A percentile compares a stretch with the other conserved stretches of the same genome.
These are phyloP conservation scores for Tolypocladium tropicale DNA, from an alignment of 2,329 filamentous ascomycete genomes.

Conservation along the genomic window DNA sequence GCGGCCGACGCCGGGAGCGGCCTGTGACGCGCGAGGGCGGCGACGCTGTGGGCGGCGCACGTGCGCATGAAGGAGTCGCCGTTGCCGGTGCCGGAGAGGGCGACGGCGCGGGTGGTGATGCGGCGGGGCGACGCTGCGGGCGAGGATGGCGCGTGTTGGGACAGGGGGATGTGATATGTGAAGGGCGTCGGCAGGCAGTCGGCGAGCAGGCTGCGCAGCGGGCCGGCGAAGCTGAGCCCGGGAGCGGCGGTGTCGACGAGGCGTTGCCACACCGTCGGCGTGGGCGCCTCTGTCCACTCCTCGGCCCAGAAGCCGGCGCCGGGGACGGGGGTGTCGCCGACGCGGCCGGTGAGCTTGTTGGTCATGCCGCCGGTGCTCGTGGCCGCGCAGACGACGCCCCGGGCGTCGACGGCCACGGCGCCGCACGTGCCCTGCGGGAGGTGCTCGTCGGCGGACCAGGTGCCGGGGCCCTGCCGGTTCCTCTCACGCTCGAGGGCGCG, in stretches of 20 bases:
- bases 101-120: constrained; percentile 29
- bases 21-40: constrained; percentile 60
- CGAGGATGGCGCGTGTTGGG: not conserved
- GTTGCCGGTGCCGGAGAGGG: constrained; percentile 73
- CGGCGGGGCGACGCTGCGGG: not conserved
- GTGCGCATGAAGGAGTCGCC: constrained; percentile 77
- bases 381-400: constrained; percentile 60
- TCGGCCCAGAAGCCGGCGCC: constrained; percentile 89
- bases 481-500: constrained; percentile 44
- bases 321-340: constrained; percentile 76
- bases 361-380: constrained; percentile 70
- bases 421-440: constrained; percentile 79
- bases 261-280: constrained; percentile 6
- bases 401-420: constrained; percentile 68
- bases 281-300: constrained; percentile 50
- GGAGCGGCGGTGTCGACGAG: constrained; percentile 1
- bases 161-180: constrained; percentile 25
- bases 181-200: constrained; percentile 49
- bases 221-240: constrained; percentile 15
- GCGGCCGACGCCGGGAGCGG: constrained; percentile 43
- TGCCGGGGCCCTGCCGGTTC: constrained; percentile 25
- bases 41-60: constrained; percentile 60
- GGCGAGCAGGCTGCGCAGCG: constrained; percentile 38
- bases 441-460: constrained; percentile 54
- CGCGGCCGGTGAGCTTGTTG: constrained; percentile 76